These are phyloP conservation scores for Naganishia vaughanmartiniae DNA, from an alignment of 768 basidiomycete species.

Conservation along the genomic window DNA sequence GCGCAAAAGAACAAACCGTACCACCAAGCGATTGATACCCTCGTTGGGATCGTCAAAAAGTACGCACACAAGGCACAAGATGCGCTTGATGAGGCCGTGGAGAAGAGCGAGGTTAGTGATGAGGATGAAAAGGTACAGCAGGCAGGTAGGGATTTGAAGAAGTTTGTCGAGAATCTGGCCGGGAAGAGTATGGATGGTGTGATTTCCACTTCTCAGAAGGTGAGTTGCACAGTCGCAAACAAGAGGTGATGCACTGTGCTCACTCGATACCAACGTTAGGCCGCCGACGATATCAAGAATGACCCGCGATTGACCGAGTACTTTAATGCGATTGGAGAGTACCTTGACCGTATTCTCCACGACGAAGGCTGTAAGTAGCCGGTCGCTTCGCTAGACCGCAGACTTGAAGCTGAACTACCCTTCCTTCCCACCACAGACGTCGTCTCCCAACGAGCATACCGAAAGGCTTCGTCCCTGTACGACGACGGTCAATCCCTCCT, in stretches of 20 bases:
- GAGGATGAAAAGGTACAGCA: slow-evolving; percentile 52
- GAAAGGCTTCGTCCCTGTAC: slow-evolving; percentile 51
- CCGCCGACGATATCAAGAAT: slow-evolving; percentile 50
- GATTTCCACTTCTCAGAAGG: slow-evolving; percentile 44
- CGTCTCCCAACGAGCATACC: slow-evolving; percentile 50
- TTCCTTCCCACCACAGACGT: slow-evolving; percentile 37
- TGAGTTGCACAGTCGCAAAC: slow-evolving; percentile 15
- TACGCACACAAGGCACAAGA: slow-evolving; percentile 51
- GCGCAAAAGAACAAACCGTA: slow-evolving; percentile 52
- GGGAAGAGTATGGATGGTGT: slow-evolving; percentile 51
- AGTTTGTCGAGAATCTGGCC: slow-evolving; percentile 52
- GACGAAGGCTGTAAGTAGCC: slow-evolving; percentile 45
- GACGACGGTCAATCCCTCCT: slow-evolving; percentile 52
- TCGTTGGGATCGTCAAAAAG: slow-evolving; percentile 52
- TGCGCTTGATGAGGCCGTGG: slow-evolving; percentile 46
- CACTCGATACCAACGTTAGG: slow-evolving; percentile 26
- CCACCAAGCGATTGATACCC: slow-evolving; percentile 50
- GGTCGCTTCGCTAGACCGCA: not conserved
- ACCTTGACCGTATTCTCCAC: slow-evolving; percentile 51
- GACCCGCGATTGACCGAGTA: slow-evolving; percentile 51
- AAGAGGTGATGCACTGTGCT: not conserved
- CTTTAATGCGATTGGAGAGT: slow-evolving; percentile 50
- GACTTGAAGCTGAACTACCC: not conserved
- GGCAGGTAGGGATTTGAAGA: slow-evolving; percentile 50
- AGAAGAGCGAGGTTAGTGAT: slow-evolving; percentile 46